Evolutionary conservation across 768 basidiomycete species (phyloP).

Genomic region (Tremella mesenterica): DNA sequence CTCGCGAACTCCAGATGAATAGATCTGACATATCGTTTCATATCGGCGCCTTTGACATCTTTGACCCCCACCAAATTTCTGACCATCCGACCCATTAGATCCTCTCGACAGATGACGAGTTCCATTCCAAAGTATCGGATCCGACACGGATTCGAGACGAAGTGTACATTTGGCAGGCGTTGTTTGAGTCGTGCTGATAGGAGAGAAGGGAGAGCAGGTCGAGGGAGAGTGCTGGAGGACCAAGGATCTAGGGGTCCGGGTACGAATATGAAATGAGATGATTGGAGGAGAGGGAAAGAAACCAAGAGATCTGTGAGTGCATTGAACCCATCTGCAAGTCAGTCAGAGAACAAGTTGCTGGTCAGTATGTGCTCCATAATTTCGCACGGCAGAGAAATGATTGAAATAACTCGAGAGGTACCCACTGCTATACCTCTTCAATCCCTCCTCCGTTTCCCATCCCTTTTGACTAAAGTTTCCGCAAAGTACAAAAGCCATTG

Average conservation of each 20-base stretch:
- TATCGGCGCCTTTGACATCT: slow-evolving; percentile 59
- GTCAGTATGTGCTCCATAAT: too few relatives aligned
- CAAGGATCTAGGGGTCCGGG: slow-evolving; percentile 86
- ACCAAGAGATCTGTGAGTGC: slow-evolving; percentile 73
- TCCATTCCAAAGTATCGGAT: slow-evolving; percentile 94
- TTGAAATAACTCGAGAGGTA: too few relatives aligned
- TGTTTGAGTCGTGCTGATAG: slow-evolving; percentile 62
- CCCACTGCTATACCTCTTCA: slow-evolving; percentile 77
- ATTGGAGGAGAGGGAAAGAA: slow-evolving; percentile 68
- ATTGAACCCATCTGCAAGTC: slow-evolving; percentile 54
- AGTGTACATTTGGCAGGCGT: slow-evolving; percentile 68
- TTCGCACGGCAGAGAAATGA: too few relatives aligned
- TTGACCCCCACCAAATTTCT: slow-evolving; percentile 85
- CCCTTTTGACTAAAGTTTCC: slow-evolving; percentile 88
- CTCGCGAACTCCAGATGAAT: background rate
- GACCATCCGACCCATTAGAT: slow-evolving; percentile 86
- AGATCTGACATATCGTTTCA: slow-evolving; percentile 76
- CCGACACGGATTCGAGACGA: slow-evolving; percentile 85
- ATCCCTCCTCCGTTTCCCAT: slow-evolving; percentile 63
- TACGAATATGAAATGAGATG: slow-evolving; percentile 84
- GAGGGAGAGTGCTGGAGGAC: slow-evolving; percentile 70
- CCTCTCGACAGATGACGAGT: slow-evolving; percentile 85
- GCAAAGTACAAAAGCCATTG: slow-evolving; percentile 81
- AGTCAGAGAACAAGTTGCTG: too few relatives aligned
- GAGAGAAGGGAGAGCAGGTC: slow-evolving; percentile 66